These are phyloP conservation scores for Vigna hirtella DNA, from an alignment of 306 rosid genomes.

Conservation along the genomic window DNA sequence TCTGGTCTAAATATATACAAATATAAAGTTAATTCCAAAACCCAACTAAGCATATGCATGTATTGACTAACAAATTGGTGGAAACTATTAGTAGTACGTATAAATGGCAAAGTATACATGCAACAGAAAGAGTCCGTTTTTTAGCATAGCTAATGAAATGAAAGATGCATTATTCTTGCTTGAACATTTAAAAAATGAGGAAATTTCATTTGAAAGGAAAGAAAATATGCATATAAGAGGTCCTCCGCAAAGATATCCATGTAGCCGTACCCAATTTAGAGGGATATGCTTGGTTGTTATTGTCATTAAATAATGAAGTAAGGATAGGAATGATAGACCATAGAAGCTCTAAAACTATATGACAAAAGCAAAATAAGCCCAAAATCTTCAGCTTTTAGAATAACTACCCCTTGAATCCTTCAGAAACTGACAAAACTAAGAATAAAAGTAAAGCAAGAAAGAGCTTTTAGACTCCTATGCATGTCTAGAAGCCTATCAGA, in stretches of 20 bases:
- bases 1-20: slow-evolving; percentile 70
- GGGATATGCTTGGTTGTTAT: not conserved
- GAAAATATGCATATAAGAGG: not conserved
- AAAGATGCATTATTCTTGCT: slow-evolving; percentile 2
- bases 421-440: not conserved
- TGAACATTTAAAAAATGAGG: not conserved
- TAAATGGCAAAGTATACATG: slow-evolving; percentile 18
- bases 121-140: not conserved
- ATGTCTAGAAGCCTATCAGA: not conserved
- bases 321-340: not conserved
- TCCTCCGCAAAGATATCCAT: not conserved
- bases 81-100: slow-evolving; percentile 26
- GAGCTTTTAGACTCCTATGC: not conserved
- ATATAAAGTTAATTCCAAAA: slow-evolving; percentile 37
- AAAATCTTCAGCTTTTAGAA: not conserved
- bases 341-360: not conserved
- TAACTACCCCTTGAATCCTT: not conserved
- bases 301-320: not conserved
- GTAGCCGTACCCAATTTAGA: not conserved
- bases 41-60: slow-evolving; percentile 35
- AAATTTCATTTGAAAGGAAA: not conserved
- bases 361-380: not conserved
- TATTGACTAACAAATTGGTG: not conserved
- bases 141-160: not conserved
- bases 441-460: not conserved